Conservation (phyloP, 305 asterid genomes). For the Solanum hybrid region DNA sequence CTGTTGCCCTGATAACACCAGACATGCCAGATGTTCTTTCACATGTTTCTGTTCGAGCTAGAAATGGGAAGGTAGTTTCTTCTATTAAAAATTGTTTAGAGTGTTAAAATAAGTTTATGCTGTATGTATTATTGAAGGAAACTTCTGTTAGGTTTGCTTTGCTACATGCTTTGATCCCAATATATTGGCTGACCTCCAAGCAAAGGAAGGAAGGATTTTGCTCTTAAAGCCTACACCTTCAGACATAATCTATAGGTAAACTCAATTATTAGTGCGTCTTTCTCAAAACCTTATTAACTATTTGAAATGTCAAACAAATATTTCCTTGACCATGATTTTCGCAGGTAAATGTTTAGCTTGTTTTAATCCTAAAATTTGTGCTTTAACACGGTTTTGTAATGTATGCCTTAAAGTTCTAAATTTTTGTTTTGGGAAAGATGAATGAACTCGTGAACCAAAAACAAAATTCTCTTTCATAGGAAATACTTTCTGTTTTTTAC, state of each 20-base stretch:
- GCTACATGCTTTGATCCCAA: slow-evolving; percentile 92
- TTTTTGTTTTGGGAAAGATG: not conserved
- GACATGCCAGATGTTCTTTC: slow-evolving; percentile 99
- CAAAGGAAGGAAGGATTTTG: slow-evolving; percentile 71
- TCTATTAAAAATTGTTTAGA: not conserved
- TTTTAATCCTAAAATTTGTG: not conserved
- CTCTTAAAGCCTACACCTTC: slow-evolving; percentile 74
- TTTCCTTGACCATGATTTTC: not conserved
- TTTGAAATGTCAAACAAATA: not conserved
- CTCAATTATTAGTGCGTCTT: not conserved
- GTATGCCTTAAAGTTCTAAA: not conserved
- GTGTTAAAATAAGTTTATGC: not conserved
- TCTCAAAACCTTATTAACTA: not conserved
- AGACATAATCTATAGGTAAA: slow-evolving; percentile 75
- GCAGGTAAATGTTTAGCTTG: not conserved
- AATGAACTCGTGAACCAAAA: not conserved
- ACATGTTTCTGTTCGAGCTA: slow-evolving; percentile 98
- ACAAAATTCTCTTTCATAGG: not conserved
- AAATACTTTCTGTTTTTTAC: not conserved
- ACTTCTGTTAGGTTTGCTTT: slow-evolving; percentile 69
- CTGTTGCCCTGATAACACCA: slow-evolving; percentile 88
- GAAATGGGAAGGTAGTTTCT: slow-evolving; percentile 84
- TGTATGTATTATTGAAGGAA: not conserved
- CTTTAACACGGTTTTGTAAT: not conserved
- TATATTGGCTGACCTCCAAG: slow-evolving; percentile 55